A percentile compares a stretch with the other conserved stretches of the same genome.
phyloP scores from a whole-genome alignment of 768 basidiomycete genomes.

The Leccinum sublutescens region DNA sequence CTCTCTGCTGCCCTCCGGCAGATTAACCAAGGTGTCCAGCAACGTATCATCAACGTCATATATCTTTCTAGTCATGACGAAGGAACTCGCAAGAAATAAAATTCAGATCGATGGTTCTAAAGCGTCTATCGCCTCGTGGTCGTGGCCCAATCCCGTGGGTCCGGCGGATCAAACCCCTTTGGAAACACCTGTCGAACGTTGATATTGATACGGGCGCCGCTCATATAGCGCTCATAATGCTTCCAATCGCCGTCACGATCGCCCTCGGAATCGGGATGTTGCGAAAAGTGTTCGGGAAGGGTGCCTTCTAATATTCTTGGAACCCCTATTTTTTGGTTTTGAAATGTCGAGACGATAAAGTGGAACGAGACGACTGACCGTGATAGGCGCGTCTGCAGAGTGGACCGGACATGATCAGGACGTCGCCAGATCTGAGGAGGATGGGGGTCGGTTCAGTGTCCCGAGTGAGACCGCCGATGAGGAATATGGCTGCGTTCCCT shows the following conservation, averaged over 20 bases:
- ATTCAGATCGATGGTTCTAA: background rate
- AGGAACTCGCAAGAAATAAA: background rate
- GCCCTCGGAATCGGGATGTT: slow-evolving; percentile 23
- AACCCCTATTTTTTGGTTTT: slow-evolving; percentile 50
- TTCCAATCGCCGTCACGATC: slow-evolving; percentile 47
- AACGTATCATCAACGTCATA: background rate
- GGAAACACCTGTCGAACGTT: slow-evolving; percentile 91
- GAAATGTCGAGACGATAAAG: background rate
- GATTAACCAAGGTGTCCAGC: background rate
- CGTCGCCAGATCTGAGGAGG: slow-evolving; percentile 87
- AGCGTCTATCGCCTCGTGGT: background rate
- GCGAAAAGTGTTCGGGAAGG: slow-evolving; percentile 58
- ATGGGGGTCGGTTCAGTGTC: slow-evolving; percentile 77
- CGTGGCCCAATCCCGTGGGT: background rate
- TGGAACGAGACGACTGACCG: slow-evolving; percentile 46
- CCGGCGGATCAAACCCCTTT: slow-evolving; percentile 51
- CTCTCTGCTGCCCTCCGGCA: background rate
- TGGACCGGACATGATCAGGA: slow-evolving; percentile 90
- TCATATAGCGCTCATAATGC: slow-evolving; percentile 63
- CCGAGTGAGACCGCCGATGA: slow-evolving; percentile 82
- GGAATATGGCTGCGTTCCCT: slow-evolving; percentile 85
- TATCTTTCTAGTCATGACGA: slow-evolving; percentile 3
- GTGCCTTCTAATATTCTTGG: slow-evolving; percentile 85
- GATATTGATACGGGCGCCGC: slow-evolving; percentile 77
- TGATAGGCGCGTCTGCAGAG: slow-evolving; percentile 87